These are phyloP conservation scores for Pseudisothecium myosuroides DNA, from an alignment of 225 moss, liverwort and hornwort species.

Conservation along the genomic window DNA sequence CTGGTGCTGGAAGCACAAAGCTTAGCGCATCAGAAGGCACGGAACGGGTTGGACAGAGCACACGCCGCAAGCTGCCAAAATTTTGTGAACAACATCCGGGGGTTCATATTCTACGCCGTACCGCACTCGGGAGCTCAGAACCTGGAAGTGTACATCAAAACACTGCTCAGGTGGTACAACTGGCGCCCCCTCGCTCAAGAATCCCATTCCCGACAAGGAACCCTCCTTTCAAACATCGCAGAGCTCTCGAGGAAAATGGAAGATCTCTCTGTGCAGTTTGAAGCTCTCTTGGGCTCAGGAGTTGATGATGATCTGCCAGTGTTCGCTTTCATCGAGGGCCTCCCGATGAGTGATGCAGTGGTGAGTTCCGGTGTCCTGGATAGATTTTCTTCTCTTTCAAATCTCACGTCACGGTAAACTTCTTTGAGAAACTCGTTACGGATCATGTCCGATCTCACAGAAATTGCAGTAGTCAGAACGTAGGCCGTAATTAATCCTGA, in stretches of 20 bases:
- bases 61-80: neutral
- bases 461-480: neutral
- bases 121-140: neutral
- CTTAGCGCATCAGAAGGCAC: neutral
- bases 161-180: neutral
- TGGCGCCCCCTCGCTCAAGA: neutral
- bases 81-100: neutral
- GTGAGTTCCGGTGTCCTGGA: neutral
- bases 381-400: neutral
- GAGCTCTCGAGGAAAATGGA: neutral
- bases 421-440: neutral
- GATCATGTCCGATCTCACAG: neutral
- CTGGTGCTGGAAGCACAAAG: neutral
- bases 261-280: neutral
- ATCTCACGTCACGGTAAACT: neutral
- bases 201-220: neutral
- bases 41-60: neutral
- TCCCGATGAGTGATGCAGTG: neutral
- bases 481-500: neutral
- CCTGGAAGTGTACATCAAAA: neutral
- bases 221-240: neutral
- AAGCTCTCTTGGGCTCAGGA: neutral
- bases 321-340: neutral
- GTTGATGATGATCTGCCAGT: neutral
- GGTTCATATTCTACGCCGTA: neutral